These are phyloP conservation scores for Candida dendrica DNA, from an alignment of 805 yeast genomes.

Conservation along the genomic window DNA sequence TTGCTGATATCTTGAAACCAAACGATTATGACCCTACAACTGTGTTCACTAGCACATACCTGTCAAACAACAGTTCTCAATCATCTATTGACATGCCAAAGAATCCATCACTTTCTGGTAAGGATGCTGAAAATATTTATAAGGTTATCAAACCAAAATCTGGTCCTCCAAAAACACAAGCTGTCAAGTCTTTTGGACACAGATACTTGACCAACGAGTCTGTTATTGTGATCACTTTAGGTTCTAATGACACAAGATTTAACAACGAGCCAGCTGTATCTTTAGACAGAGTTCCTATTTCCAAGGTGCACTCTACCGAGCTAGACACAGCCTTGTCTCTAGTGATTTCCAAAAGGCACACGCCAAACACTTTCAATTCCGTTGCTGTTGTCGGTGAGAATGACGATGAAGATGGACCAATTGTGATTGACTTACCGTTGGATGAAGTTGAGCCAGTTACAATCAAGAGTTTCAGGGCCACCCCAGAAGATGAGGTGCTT, in stretches of 20 bases:
- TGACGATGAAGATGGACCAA: slow-evolving; percentile 47
- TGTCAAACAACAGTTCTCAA: slow-evolving; percentile 4
- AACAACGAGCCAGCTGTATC: slow-evolving; percentile 51
- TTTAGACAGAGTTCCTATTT: slow-evolving; percentile 65
- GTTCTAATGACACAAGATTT: slow-evolving; percentile 69
- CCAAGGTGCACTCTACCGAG: slow-evolving; percentile 74
- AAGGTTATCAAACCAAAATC: slow-evolving; percentile 15
- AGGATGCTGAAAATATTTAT: slow-evolving; percentile 6
- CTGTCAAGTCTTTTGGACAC: slow-evolving; percentile 83
- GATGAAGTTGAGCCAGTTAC: slow-evolving; percentile 73
- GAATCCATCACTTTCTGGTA: slow-evolving; percentile 5
- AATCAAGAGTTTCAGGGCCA: slow-evolving; percentile 49
- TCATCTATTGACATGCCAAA: slow-evolving; percentile 10
- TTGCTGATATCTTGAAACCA: slow-evolving; percentile 59
- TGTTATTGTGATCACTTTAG: slow-evolving; percentile 73
- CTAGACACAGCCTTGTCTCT: slow-evolving; percentile 83
- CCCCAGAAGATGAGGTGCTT: slow-evolving; percentile 47
- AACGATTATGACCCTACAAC: slow-evolving; percentile 24
- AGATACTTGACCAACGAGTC: slow-evolving; percentile 61
- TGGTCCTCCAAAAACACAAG: slow-evolving; percentile 24
- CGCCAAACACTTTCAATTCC: slow-evolving; percentile 17
- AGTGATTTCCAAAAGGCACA: slow-evolving; percentile 38
- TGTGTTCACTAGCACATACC: not conserved
- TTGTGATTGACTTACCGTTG: slow-evolving; percentile 69
- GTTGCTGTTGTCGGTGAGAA: not conserved